These are phyloP conservation scores for Eimeria brunetti DNA, from an alignment of 169 alveolate genomes.

Conservation along the genomic window DNA sequence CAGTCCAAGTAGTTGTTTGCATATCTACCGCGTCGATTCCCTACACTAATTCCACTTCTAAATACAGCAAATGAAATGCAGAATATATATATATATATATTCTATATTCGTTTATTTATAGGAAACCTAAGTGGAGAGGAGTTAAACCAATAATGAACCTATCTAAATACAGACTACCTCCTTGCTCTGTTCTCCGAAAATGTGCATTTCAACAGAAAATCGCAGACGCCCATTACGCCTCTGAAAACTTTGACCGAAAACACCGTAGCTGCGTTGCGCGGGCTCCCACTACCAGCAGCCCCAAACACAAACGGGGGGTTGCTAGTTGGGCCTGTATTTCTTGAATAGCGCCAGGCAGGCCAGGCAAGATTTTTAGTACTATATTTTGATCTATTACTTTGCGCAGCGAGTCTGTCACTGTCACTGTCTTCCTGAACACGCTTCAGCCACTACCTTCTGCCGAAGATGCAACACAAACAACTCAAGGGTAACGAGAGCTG, in stretches of 20 bases:
- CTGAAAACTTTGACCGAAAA: background rate
- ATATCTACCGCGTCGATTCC: background rate
- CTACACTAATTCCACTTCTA: background rate
- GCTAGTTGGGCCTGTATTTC: background rate
- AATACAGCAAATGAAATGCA: background rate
- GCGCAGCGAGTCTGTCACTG: background rate
- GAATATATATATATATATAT: too few species aligned
- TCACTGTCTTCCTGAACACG: slow-evolving; percentile 41
- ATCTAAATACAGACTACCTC: background rate
- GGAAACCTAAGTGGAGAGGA: background rate
- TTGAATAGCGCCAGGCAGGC: background rate
- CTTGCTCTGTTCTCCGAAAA: background rate
- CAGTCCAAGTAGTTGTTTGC: background rate
- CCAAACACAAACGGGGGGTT: background rate
- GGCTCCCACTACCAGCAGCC: background rate
- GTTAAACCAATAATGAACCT: background rate
- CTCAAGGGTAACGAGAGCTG: slow-evolving; percentile 37
- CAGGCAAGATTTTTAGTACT: too few species aligned
- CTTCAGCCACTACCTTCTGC: slow-evolving; percentile 42
- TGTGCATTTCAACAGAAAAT: background rate
- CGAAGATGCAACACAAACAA: slow-evolving; percentile 24
- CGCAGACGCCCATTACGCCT: background rate
- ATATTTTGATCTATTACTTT: too few species aligned
- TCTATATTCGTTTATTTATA: too few species aligned
- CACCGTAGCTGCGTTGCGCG: background rate